Evolutionary conservation across 2,329 filamentous ascomycete species (phyloP).

Genomic region (Fusarium transvaalense): DNA sequence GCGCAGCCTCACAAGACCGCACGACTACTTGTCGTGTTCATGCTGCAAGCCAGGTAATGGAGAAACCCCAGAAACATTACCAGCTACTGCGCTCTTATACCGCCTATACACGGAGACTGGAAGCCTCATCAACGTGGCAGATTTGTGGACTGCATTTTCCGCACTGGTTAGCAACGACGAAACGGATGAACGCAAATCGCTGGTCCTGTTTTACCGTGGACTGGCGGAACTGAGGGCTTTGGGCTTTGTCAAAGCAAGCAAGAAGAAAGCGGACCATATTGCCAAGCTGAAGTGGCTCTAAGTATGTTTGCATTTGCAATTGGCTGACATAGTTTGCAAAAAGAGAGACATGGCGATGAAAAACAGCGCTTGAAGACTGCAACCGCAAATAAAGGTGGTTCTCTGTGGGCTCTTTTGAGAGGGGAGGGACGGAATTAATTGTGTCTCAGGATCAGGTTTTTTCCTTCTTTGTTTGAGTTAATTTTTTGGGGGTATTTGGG

Average conservation of each 20-base stretch:
- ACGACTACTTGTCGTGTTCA: conserved; percentile 81
- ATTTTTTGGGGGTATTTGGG: too few species aligned
- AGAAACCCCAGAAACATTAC: conserved; percentile 71
- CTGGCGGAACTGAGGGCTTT: conserved; percentile 87
- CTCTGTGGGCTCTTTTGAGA: conserved; percentile 14
- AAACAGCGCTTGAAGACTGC: conserved; percentile 4
- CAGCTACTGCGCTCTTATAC: conserved; percentile 79
- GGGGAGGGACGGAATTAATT: conserved; percentile 14
- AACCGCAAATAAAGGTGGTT: conserved; percentile 10
- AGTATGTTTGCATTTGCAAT: conserved; percentile 25
- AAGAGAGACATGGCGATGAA: conserved; percentile 31
- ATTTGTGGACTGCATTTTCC: conserved; percentile 83
- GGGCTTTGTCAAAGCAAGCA: conserved; percentile 88
- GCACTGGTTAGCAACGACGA: conserved; percentile 65
- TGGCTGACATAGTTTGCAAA: conserved; percentile 19
- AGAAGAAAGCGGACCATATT: conserved; percentile 92
- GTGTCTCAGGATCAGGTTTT: conserved; percentile 14
- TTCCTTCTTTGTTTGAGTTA: background rate
- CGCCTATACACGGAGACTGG: conserved; percentile 84
- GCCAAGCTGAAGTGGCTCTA: conserved; percentile 87
- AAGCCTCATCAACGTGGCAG: conserved; percentile 80
- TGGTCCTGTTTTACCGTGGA: conserved; percentile 86
- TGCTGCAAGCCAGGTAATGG: conserved; percentile 70
- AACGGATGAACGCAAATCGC: conserved; percentile 65
- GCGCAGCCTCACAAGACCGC: conserved; percentile 76